Evolutionary conservation across 768 basidiomycete species (phyloP).

Genomic region (Pholiota molesta): DNA sequence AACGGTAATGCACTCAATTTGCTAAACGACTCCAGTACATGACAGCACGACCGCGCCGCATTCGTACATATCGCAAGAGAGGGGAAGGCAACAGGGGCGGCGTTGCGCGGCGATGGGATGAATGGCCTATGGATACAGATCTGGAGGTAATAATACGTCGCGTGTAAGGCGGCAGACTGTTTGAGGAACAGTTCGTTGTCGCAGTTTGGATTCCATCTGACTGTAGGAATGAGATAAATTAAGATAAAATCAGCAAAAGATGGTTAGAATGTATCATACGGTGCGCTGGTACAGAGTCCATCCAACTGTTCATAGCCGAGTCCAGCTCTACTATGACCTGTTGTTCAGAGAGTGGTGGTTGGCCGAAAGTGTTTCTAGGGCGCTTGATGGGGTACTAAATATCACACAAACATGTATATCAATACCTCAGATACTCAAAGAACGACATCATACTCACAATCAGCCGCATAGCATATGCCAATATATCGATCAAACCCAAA

Average conservation of each 20-base stretch:
- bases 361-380: slow-evolving; percentile 50
- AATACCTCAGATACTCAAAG: not conserved
- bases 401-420: not conserved
- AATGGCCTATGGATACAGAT: slow-evolving; percentile 82
- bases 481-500: slow-evolving; percentile 61
- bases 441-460: slow-evolving; percentile 44
- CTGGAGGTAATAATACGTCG: slow-evolving; percentile 51
- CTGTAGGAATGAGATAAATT: slow-evolving; percentile 22
- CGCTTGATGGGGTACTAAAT: slow-evolving; percentile 76
- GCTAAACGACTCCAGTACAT: slow-evolving; percentile 61
- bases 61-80: slow-evolving; percentile 85
- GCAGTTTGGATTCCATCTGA: slow-evolving; percentile 46
- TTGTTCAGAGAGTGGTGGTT: slow-evolving; percentile 54
- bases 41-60: slow-evolving; percentile 74
- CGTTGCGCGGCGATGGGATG: slow-evolving; percentile 65
- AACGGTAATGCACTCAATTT: slow-evolving; percentile 35
- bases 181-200: slow-evolving; percentile 45
- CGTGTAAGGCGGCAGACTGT: slow-evolving; percentile 59
- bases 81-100: slow-evolving; percentile 45
- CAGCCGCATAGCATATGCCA: slow-evolving; percentile 59
- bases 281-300: slow-evolving; percentile 67
- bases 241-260: not conserved
- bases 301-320: slow-evolving; percentile 78
- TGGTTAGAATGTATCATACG: slow-evolving; percentile 26
- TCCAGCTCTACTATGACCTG: slow-evolving; percentile 73